Evolutionary conservation across 345 rosid species (phyloP).

Genomic region (Mangifera indica): DNA sequence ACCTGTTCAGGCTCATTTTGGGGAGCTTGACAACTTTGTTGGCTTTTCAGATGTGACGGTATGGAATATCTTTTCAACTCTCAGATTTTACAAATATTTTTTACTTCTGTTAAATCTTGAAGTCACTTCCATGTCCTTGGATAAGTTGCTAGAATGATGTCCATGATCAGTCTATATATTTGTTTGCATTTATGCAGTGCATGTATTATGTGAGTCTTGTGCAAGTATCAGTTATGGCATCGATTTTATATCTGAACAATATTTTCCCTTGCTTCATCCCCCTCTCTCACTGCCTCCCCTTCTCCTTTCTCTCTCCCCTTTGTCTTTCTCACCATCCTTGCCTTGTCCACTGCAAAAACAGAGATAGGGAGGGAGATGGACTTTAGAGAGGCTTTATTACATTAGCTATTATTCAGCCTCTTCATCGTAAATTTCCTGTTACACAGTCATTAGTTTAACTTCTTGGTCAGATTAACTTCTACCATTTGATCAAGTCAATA

Average conservation of each 20-base stretch:
- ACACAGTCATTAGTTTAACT: not conserved
- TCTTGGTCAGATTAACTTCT: not conserved
- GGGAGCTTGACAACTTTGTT: conserved; percentile 79
- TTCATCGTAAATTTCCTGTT: not conserved
- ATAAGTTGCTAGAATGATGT: not conserved
- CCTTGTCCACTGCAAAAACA: not conserved
- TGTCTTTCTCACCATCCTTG: not conserved
- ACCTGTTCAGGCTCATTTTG: conserved; percentile 87
- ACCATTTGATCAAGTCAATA: not conserved
- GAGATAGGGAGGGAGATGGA: not conserved
- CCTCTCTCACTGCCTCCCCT: not conserved
- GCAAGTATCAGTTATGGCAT: no score
- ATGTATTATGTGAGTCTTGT: no score
- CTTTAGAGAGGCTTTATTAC: not conserved
- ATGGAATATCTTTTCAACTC: conserved; percentile 13
- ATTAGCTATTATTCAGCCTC: not conserved
- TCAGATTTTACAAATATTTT: not conserved
- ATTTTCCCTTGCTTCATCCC: not conserved
- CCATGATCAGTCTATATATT: no score
- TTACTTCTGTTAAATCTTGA: not conserved
- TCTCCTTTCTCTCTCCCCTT: not conserved
- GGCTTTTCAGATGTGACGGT: conserved; percentile 90
- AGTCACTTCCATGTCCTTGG: not conserved
- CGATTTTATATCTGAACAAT: no score
- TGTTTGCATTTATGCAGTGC: no score